Conservation (phyloP, 1,284 basidiomycete genomes). For the Boletus semigastroideus region DNA sequence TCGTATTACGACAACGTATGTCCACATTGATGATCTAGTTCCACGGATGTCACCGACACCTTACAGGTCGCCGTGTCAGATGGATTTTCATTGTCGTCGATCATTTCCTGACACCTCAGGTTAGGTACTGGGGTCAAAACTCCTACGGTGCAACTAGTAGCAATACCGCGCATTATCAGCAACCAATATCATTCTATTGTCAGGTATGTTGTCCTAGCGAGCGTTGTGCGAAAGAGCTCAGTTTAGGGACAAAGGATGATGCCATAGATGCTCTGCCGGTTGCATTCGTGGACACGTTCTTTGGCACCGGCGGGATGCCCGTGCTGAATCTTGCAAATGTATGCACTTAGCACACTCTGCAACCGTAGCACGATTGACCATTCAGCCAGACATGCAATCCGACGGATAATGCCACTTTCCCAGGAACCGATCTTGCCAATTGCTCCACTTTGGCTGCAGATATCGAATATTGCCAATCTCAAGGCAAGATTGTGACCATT, state of each 20-base stretch:
- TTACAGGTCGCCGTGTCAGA: conserved; percentile 52
- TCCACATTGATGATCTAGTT: conserved; percentile 4
- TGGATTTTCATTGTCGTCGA: conserved; percentile 2
- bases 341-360: conserved; percentile 13
- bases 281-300: conserved; percentile 61
- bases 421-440: conserved; percentile 57
- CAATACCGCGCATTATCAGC: conserved; percentile 22
- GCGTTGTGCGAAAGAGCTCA: conserved; percentile 38
- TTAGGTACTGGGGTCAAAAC: conserved; percentile 32
- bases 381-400: conserved; percentile 42
- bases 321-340: conserved; percentile 65
- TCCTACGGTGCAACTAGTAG: conserved; percentile 26
- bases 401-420: conserved; percentile 45
- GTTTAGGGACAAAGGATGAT: conserved; percentile 34
- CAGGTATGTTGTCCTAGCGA: conserved; percentile 10
- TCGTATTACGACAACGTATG: conserved; percentile 62
- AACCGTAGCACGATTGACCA: neutral
- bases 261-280: conserved; percentile 48
- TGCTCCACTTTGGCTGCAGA: conserved; percentile 56
- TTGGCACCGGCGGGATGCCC: conserved; percentile 54
- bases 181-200: conserved; percentile 31
- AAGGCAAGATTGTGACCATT: conserved; percentile 65
- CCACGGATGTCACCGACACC: neutral
- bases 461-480: conserved; percentile 62
- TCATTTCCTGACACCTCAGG: conserved; percentile 5